phyloP scores from a whole-genome alignment of 768 basidiomycete species.

The Pulveroboletus frians region DNA sequence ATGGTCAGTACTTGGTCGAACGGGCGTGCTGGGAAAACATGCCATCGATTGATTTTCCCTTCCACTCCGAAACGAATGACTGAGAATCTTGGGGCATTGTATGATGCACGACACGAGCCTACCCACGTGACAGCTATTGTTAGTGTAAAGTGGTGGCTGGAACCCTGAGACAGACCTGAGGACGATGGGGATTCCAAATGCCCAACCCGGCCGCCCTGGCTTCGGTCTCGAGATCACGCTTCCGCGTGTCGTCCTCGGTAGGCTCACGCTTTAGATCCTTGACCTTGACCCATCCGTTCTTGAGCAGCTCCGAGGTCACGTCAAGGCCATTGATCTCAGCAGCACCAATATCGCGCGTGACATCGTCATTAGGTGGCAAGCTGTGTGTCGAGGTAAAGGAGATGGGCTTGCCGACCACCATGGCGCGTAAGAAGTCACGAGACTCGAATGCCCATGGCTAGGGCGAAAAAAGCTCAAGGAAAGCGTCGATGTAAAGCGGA shows the following conservation, averaged over 20 bases:
- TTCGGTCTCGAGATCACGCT: slow-evolving; percentile 70
- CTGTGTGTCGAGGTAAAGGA: slow-evolving; percentile 79
- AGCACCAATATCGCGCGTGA: slow-evolving; percentile 72
- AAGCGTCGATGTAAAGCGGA: not conserved
- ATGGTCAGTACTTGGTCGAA: slow-evolving; percentile 6
- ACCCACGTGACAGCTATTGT: slow-evolving; percentile 6
- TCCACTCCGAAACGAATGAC: slow-evolving; percentile 86
- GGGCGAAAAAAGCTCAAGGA: not conserved
- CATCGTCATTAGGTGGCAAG: slow-evolving; percentile 69
- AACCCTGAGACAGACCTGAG: slow-evolving; percentile 41
- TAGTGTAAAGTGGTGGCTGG: not conserved
- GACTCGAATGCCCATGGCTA: slow-evolving; percentile 91
- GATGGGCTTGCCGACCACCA: slow-evolving; percentile 88
- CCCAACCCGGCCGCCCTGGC: slow-evolving; percentile 75
- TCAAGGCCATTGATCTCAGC: slow-evolving; percentile 72
- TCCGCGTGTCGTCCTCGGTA: slow-evolving; percentile 69
- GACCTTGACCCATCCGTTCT: slow-evolving; percentile 88
- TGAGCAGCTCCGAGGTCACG: slow-evolving; percentile 70
- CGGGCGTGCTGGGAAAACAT: slow-evolving; percentile 8
- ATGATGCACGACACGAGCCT: slow-evolving; percentile 74
- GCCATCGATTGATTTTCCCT: slow-evolving; percentile 89
- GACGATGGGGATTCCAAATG: slow-evolving; percentile 80
- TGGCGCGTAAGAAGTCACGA: slow-evolving; percentile 82
- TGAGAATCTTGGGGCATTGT: slow-evolving; percentile 88
- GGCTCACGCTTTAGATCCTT: slow-evolving; percentile 84